Evolutionary conservation across 2,329 filamentous ascomycete species (phyloP), one percentile per base, ranked within the genome.

Genomic region (Pseudocercospora crystallina): DNA sequence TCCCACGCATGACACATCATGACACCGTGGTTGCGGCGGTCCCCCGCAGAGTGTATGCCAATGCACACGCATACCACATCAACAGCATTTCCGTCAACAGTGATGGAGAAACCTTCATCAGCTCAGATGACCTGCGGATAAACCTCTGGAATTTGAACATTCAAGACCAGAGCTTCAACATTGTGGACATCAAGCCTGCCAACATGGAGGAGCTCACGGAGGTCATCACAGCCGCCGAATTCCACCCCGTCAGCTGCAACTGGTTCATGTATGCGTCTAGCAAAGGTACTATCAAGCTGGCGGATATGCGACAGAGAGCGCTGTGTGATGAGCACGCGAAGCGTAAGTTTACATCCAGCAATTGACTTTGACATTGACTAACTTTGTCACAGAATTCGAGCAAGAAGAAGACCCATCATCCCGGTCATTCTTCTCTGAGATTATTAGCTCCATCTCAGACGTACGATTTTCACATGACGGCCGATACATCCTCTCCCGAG

Each of bases 21-120:
- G 94, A 99, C 71, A 99, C 94, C 15, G 94, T 99, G 50, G 92
- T 99, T 57, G 94, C 94, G 35, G 94, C 94, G 33, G 92, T 97
- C 33, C 94, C 94, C 42, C 86, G 94, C 63, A 87, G 92, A 74
- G 96, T 92, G 34, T 99, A 97, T 71, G 91, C 94, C 63, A 99
- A 99, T 69, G 94, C 94, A 44, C 94, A 99, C 71, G 94, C 94
- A 61, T 99, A 99, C 71, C 94, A 99, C 74, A 97, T 99, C 82
- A 99, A 99, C 78, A 97, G 94, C 78, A 99, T 99, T 72, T 97
- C 94, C n/a, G 94, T 97, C 65, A 99, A 99, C 79, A 97, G 92
- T 69, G 94, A 99, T 71, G 94, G 92, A 50, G 94, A 99, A 78
- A 99, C 94, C 0, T 99, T 97, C 73, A 96, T 99, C 75, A 96